Percentiles rank a stretch among this genome's conserved stretches.
Conservation (phyloP, 179 eudicot genomes). For the Sideroxylon spinosum region DNA sequence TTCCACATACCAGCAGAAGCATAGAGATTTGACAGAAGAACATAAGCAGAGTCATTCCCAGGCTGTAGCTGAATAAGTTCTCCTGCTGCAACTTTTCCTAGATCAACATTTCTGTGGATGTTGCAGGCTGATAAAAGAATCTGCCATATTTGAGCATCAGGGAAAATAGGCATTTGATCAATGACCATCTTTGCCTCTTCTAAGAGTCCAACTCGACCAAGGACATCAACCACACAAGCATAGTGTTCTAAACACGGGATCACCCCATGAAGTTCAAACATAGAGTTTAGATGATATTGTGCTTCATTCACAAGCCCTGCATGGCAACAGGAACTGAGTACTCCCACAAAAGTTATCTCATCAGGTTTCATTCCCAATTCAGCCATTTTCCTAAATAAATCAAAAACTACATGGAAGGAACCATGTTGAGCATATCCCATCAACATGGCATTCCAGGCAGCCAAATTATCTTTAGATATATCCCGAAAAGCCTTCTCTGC, state of each 20-base stretch:
- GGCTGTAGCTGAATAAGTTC: conserved; percentile 24
- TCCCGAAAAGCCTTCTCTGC: conserved; percentile 45
- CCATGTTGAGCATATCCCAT: conserved; percentile 59
- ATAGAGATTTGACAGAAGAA: conserved; percentile 30
- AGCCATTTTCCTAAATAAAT: conserved; percentile 42
- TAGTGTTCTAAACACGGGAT: conserved; percentile 38
- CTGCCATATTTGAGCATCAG: conserved; percentile 37
- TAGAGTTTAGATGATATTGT: conserved; percentile 23
- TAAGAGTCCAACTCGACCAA: conserved; percentile 35
- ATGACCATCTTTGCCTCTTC: conserved; percentile 33
- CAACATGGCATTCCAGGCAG: conserved; percentile 40
- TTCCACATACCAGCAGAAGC: conserved; percentile 28
- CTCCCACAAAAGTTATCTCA: conserved; percentile 34
- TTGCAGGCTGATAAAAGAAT: conserved; percentile 29
- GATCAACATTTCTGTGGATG: conserved; percentile 20
- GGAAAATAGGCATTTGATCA: conserved; percentile 30
- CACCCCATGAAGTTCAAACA: conserved; percentile 26
- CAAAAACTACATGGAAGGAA: conserved; percentile 33
- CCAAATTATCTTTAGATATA: conserved; percentile 39
- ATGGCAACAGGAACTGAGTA: conserved; percentile 39
- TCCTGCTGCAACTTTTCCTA: conserved; percentile 22
- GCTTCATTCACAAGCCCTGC: conserved; percentile 36
- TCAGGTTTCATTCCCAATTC: conserved; percentile 25
- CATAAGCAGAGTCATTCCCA: conserved; percentile 23
- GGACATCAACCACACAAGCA: conserved; percentile 37